Base-by-base conservation (phyloP, 441 rosid genomes). In the Hypseocharis bilobata region DNA sequence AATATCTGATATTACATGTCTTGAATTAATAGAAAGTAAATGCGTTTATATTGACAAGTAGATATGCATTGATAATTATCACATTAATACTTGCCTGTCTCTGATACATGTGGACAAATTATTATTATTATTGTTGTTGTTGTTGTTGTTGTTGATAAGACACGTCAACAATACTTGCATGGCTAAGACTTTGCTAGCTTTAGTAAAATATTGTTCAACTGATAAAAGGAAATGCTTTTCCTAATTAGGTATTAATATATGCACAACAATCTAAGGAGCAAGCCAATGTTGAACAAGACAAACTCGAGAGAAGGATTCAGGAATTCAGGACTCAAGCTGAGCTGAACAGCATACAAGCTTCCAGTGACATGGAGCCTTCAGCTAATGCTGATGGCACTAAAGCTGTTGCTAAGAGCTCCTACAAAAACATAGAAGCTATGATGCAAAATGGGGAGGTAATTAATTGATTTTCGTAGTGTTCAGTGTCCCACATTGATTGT, bases 271-370 rank as follows among this genome's bases (percentile, higher is more conserved):
- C 98, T 54, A 91, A 91, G 78, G 98, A 87, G 81, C 76, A 78
- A 75, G 86, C 92, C 17, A 82, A 72, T 71, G 72, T 76, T 66
- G 98, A 88, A 64, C 91, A 88, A 77, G 88, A 91, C 75, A 83
- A 84, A 70, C 87, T 88, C 71, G 96, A 85, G 61, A 86, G 84
- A 77, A 80, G 98, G 72, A 91, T 91, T 81, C 98, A 91, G 74
- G 98, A 88, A 75, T 91, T 84, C 78, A 84, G 94, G 79, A 86
- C 96, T 55, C 94, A 82, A 76, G 74, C 91, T 71, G 98, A 91
- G 77, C 45, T 85, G 77, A 87, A 84, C 45, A 82, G 73, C 66
- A 72, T 80, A 49, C 83, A 57, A 58, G 84, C 81, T 70, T 84
- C 89, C 2, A 71, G 66, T 60, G 66, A 78, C 7, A 34, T 75